Percentiles rank a stretch among this genome's conserved stretches.
Evolutionary conservation across 1,284 basidiomycete species (phyloP).

Genomic region (Takashimella tepidaria): DNA sequence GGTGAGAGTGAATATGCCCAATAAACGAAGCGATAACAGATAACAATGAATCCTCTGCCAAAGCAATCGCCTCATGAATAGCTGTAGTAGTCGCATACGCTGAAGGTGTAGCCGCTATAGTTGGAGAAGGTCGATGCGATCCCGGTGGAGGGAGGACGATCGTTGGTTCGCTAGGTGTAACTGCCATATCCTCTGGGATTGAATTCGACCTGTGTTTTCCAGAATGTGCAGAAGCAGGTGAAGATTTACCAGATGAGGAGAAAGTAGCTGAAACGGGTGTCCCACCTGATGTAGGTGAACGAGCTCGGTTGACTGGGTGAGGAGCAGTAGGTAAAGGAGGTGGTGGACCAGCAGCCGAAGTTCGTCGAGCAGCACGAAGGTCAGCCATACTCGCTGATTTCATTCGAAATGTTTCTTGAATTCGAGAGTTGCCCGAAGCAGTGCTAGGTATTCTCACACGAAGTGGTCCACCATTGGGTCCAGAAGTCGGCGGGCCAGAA

Average conservation of each 20-base stretch:
- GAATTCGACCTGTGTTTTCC: background rate
- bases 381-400: constrained; percentile 56
- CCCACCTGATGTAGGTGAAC: constrained; percentile 11
- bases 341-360: constrained; percentile 37
- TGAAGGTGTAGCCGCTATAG: background rate
- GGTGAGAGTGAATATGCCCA: constrained; percentile 91
- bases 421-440: constrained; percentile 13
- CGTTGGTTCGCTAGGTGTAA: background rate
- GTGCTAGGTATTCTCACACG: constrained; percentile 1
- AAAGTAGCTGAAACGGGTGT: constrained; percentile 27
- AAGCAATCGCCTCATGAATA: constrained; percentile 49
- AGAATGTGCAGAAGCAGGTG: constrained; percentile 18
- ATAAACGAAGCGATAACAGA: constrained; percentile 96
- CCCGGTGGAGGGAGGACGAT: background rate
- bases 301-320: constrained; percentile 10
- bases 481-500: constrained; percentile 2
- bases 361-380: constrained; percentile 49
- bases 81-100: constrained; percentile 22
- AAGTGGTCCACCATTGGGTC: background rate
- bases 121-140: background rate
- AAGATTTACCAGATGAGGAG: constrained; percentile 20
- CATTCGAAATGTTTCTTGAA: constrained; percentile 30
- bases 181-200: background rate
- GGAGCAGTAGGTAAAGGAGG: constrained; percentile 27
- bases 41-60: constrained; percentile 80